Base-by-base conservation (phyloP, 2,329 filamentous ascomycete species). In the Byssoonygena ceratinophila region DNA sequence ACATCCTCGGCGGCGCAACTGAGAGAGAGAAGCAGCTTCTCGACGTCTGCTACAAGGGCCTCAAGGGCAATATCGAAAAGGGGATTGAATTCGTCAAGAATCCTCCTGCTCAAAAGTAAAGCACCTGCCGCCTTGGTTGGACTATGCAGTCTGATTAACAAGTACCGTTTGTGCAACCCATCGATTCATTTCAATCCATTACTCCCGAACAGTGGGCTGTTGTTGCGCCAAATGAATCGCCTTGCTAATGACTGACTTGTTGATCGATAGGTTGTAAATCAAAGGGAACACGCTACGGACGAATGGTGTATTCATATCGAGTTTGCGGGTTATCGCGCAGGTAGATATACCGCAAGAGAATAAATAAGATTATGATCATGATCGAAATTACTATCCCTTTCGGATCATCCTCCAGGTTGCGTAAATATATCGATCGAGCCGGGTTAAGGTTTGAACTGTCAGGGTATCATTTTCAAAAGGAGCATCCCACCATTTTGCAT, bases 51-150 rank as follows among this genome's bases (percentile, higher is more conserved):
- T 78, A 86, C 68, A 76, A 80, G 62, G 91, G 85, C 60, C 81
- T 97, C 58, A 85, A 89, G 78, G 84, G 81, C 75, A 97, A 97
- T 77, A 95, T 98, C 69, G 75, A 81, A 66, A 96, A 97, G 82
- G 92, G 92, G 68, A 77, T 96, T 67, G 81, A 83, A 68, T 98
- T 97, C 69, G 84, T 84, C 72, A 79, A 86, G 76, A 90, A 84
- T 79, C 82, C 87, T 69, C 85, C 88, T 29, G 43, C 43, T 68
- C 82, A 88, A 81, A 90, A 90, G 86, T 90, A 82, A 87, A 71
- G 27, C 40, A 51, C 49, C 49, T 51, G 50, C 36, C 50, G 44
- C 43, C 32, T 52, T 51, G 40, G 27, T 46, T 46, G 39, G 43
- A 46, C 50, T 45, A 23, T 41, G 31, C 9, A 32, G 50, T 46